A percentile compares a stretch with the other conserved stretches of the same genome.
These are phyloP conservation scores for Plenodomus biglobosus DNA, from an alignment of 2,329 filamentous ascomycete genomes.

Conservation along the genomic window DNA sequence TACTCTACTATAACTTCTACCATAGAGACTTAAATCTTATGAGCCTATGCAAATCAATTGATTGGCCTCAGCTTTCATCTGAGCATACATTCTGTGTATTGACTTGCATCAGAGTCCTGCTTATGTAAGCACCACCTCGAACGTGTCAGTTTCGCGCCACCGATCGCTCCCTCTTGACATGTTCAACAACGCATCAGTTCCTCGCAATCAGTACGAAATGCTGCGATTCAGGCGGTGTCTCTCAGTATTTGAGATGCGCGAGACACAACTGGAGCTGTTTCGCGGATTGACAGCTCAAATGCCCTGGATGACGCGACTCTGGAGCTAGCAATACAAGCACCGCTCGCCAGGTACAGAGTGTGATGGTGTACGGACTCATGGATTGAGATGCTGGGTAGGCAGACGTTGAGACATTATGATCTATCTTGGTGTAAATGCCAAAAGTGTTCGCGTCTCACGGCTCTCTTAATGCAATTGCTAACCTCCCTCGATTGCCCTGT, in stretches of 20 bases:
- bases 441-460: constrained; percentile 2
- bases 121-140: background rate
- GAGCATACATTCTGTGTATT: too few relatives aligned
- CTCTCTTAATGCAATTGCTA: constrained; percentile 9
- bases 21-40: background rate
- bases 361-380: background rate
- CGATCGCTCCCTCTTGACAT: background rate
- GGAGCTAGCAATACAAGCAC: background rate
- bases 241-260: background rate
- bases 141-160: background rate
- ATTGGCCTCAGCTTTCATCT: too few relatives aligned
- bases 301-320: background rate
- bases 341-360: background rate
- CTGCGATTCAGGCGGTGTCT: background rate
- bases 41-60: too few relatives aligned
- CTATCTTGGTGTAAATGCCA: background rate
- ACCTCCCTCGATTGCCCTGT: constrained; percentile 3
- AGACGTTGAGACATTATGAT: background rate
- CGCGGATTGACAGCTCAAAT: background rate
- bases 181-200: background rate
- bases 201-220: background rate
- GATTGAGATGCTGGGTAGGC: background rate
- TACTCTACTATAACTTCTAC: constrained; percentile 1
- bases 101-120: too few relatives aligned
- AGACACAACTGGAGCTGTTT: background rate